Evolutionary conservation across 345 rosid species (phyloP).

Genomic region (Draba incana): DNA sequence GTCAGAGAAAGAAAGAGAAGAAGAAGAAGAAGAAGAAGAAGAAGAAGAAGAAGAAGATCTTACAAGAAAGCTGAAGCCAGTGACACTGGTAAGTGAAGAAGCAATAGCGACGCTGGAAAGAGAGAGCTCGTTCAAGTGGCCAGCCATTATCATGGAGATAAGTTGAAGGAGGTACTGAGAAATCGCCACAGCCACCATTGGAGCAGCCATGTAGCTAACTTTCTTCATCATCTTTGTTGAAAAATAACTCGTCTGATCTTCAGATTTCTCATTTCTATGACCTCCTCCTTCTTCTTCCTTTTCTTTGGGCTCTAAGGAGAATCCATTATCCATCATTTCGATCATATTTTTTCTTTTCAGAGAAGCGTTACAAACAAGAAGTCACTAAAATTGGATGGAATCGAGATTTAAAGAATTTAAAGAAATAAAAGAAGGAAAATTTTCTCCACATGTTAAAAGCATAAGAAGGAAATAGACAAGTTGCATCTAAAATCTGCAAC

Average conservation of each 20-base stretch:
- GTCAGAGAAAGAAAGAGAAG: conserved; percentile 1
- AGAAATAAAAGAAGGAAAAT: no score
- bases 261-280: not conserved
- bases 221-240: conserved; percentile 37
- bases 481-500: no score
- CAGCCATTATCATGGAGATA: conserved; percentile 40
- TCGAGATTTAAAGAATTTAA: no score
- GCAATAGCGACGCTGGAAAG: conserved; percentile 42
- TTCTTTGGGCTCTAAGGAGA: no score
- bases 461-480: no score
- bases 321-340: no score
- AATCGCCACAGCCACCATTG: conserved; percentile 43
- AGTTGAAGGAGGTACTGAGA: conserved; percentile 42
- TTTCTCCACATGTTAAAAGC: no score
- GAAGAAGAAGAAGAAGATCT: not conserved
- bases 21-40: not conserved
- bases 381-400: no score
- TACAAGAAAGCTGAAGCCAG: conserved; percentile 45
- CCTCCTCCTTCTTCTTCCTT: conserved; percentile 16
- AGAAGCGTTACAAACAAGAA: no score
- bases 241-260: conserved; percentile 7
- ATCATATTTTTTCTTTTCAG: no score
- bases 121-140: conserved; percentile 42
- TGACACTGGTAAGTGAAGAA: conserved; percentile 39
- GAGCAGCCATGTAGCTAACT: conserved; percentile 42